Base-by-base conservation (phyloP, 345 rosid genomes). In the Orychophragmus violaceus region DNA sequence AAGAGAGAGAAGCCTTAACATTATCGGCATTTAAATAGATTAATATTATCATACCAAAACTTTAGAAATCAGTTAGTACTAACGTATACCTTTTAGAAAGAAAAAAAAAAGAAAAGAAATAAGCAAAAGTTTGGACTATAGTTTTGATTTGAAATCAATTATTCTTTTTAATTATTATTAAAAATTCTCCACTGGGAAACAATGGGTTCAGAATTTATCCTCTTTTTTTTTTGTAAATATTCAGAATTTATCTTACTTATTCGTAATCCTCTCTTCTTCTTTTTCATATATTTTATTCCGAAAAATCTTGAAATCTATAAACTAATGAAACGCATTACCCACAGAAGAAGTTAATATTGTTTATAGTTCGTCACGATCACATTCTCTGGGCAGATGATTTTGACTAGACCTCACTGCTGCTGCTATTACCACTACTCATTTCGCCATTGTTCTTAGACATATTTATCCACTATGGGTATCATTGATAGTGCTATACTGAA, bases 241-340 rank as follows among this genome's bases (percentile, higher is more conserved):
- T 14, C 48, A 41, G 9, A 41, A 41, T 21, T 41, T 16, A 41
- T 21, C 48, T 14, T 56, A 27, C 64, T 56, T 46, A 71, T 71
- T 71, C 70, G 59, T 36, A 48, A 56, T 64, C 59, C 53, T 56
- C 14, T 27, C 32, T 30, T 32, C 18, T 45, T 29, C 12, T 14
- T 37, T 39, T 39, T 6, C 1, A 41, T n/a, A n/a, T 12, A 0
- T n/a, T 14, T 4, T 62, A 54, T 45, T 33, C 39, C 8, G 7
- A 42, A 36, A 59, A 27, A 27, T 59, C 3, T 56, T 2, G 9
- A 58, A 68, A 68, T 57, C 35, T n/a, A n/a, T 24, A 35, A 57
- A 16, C 17, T 0, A 23, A 18, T 13, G 48, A 33, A 68, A 58
- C 29, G 5, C 11, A 59, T 21, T 45, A 35, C 7, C 56, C 51